Percentiles rank a stretch among this genome's conserved stretches.
Conservation (phyloP, 2,329 filamentous ascomycete species). For the Aspergillus terreus region DNA sequence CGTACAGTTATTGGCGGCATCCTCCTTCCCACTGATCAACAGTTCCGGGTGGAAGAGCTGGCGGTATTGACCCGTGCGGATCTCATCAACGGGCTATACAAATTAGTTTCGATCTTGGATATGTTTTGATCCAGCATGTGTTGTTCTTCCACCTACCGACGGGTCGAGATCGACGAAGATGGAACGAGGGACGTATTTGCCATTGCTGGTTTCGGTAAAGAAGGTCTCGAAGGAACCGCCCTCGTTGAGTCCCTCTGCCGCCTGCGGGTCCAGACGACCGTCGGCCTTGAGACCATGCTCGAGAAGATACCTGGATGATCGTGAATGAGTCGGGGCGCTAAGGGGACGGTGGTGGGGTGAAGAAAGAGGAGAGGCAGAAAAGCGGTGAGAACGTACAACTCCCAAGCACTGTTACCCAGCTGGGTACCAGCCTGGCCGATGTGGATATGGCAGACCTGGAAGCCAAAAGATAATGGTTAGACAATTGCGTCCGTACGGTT, state of each 20-base stretch:
- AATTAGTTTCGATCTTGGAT: slow-evolving; percentile 7
- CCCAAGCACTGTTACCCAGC: slow-evolving; percentile 66
- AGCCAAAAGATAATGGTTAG: slow-evolving; percentile 8
- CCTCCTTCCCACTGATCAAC: slow-evolving; percentile 65
- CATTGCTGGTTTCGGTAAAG: slow-evolving; percentile 61
- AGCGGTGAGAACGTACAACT: slow-evolving; percentile 54
- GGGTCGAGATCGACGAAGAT: slow-evolving; percentile 67
- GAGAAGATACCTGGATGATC: slow-evolving; percentile 55
- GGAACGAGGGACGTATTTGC: slow-evolving; percentile 66
- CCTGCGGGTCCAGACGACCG: slow-evolving; percentile 55
- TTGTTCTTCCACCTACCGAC: slow-evolving; percentile 43
- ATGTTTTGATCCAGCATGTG: not conserved
- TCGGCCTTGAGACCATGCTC: slow-evolving; percentile 63
- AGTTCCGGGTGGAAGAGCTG: slow-evolving; percentile 64
- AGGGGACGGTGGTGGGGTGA: not conserved
- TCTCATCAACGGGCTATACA: slow-evolving; percentile 60
- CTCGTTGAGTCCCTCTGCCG: slow-evolving; percentile 49
- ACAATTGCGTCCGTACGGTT: not conserved
- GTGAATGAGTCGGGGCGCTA: slow-evolving; percentile 2
- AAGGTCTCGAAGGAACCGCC: slow-evolving; percentile 62
- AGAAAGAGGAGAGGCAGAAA: slow-evolving; percentile 12
- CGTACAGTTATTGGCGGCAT: slow-evolving; percentile 65
- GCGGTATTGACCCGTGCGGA: slow-evolving; percentile 60
- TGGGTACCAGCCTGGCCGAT: slow-evolving; percentile 66
- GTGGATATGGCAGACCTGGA: slow-evolving; percentile 62